Evolutionary conservation across 192 early-diverging fungal genomes (phyloP).

Genomic region (Jimgerdemannia lactiflua): DNA sequence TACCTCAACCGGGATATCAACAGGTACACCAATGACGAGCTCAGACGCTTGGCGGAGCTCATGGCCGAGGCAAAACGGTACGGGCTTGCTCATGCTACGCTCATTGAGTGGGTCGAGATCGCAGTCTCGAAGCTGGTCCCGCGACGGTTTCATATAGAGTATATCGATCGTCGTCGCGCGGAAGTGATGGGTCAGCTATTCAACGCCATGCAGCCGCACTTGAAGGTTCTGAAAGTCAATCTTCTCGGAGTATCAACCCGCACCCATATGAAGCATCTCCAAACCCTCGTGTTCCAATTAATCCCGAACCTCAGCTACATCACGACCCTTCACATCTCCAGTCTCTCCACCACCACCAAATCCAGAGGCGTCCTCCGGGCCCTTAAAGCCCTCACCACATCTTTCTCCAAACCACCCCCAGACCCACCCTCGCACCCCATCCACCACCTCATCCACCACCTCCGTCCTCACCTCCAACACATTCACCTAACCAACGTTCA

Average conservation of each 20-base stretch:
- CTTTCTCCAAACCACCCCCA: not conserved
- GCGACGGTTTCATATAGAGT: not conserved
- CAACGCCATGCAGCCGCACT: not conserved
- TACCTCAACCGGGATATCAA: not conserved
- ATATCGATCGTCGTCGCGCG: not conserved
- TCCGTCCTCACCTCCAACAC: not conserved
- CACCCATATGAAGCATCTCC: not conserved
- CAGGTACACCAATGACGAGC: not conserved
- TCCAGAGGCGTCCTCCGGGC: not conserved
- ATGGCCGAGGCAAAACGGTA: not conserved
- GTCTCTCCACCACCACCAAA: not conserved
- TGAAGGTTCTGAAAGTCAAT: not conserved
- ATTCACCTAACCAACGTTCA: not conserved
- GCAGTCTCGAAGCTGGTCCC: not conserved
- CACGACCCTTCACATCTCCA: not conserved
- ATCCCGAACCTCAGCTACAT: not conserved
- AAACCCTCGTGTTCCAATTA: not conserved
- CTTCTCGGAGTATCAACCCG: not conserved
- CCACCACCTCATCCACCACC: not conserved
- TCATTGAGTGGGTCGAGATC: not conserved
- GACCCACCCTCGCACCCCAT: not conserved
- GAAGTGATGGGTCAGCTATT: not conserved
- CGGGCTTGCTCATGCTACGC: not conserved
- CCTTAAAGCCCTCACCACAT: not conserved
- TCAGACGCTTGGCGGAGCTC: not conserved